Conservation (phyloP, 1,284 basidiomycete genomes). For the Pisolithus thermaeus region DNA sequence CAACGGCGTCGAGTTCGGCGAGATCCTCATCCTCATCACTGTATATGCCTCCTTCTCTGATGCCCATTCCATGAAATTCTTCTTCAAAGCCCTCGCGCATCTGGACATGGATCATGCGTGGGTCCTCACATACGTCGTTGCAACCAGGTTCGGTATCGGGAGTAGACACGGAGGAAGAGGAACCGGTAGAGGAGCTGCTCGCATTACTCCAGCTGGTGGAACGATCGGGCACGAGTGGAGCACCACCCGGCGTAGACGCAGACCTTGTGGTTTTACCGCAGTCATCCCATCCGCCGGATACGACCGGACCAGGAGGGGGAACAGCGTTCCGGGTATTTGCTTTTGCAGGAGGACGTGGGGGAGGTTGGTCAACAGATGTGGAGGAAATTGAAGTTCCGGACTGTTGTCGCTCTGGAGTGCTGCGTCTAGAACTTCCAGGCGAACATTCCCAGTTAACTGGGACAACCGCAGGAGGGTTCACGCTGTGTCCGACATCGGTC, state of each 20-base stretch:
- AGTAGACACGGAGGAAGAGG: slow-evolving; percentile 19
- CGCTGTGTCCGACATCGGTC: slow-evolving; percentile 6
- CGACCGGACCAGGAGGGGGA: background rate
- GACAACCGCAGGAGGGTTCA: background rate
- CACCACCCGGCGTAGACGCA: background rate
- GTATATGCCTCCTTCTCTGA: slow-evolving; percentile 4
- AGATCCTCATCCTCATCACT: slow-evolving; percentile 10
- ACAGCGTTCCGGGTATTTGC: slow-evolving; percentile 9
- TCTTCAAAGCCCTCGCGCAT: slow-evolving; percentile 25
- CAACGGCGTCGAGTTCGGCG: slow-evolving; percentile 20
- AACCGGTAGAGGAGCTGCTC: slow-evolving; percentile 21
- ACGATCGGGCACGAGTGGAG: slow-evolving; percentile 5
- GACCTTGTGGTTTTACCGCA: background rate
- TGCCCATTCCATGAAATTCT: slow-evolving; percentile 23
- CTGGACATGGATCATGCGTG: slow-evolving; percentile 13
- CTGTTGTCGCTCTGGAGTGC: slow-evolving; percentile 12
- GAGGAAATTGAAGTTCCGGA: slow-evolving; percentile 1
- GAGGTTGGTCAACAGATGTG: slow-evolving; percentile 4
- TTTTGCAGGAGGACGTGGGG: slow-evolving; percentile 7
- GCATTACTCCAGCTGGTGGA: slow-evolving; percentile 7
- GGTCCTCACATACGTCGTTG: slow-evolving; percentile 14
- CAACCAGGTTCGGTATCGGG: slow-evolving; percentile 12
- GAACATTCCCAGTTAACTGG: slow-evolving; percentile 19
- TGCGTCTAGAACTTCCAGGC: slow-evolving; percentile 11
- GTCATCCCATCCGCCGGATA: slow-evolving; percentile 1